Base-by-base conservation (phyloP, 2,329 filamentous ascomycete genomes). In the Akanthomyces lecanii region DNA sequence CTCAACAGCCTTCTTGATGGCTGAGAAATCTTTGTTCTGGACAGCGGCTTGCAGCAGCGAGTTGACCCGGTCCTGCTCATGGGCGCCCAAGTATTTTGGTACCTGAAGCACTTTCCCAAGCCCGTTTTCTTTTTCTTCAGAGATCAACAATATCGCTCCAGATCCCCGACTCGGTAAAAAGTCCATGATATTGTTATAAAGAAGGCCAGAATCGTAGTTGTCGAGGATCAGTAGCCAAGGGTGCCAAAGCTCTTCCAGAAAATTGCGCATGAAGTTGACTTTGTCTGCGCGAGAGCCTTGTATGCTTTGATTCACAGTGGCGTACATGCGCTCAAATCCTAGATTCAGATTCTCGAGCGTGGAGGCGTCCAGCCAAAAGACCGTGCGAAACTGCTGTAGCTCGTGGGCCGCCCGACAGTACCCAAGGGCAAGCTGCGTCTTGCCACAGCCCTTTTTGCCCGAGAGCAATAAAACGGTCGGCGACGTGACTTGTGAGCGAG, bases 181-280 rank as follows among this genome's bases (percentile, higher is more conserved):
- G 10, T 55, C 51, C 60, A 62, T 56, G 21, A 62, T 62, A 12
- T 62, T 33, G 38, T 62, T 62, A 44, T 62, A 62, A 1, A 62
- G 36, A 5, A 50, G 52, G 12, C 52, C 52, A 16, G 60, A 62
- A 11, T 56, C 44, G 33, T 62, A 62, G 52, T 62, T 56, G 45
- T 62, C 60, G 18, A 62, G 52, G 11, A 62, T 8, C 23, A 62
- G 25, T 1, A 62, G 51, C 60, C 60, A 62, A 5, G 60, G 44
- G 12, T 62, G 60, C 60, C 60, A 62, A 2, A 62, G 44, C 30
- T 62, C 52, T 8, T 62, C 44, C 16, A 62, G 11, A 4, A 56
- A 62, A 30, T 33, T 56, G 16, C 60, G 52, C 21, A 56, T 33
- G 14, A 56, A 56, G 5, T 25, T 45, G 2, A 62, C 44, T n/a